Percentiles rank a stretch among this genome's conserved stretches.
Conservation (phyloP, 129 eudicot genomes). For the Saposhnikovia divaricata region DNA sequence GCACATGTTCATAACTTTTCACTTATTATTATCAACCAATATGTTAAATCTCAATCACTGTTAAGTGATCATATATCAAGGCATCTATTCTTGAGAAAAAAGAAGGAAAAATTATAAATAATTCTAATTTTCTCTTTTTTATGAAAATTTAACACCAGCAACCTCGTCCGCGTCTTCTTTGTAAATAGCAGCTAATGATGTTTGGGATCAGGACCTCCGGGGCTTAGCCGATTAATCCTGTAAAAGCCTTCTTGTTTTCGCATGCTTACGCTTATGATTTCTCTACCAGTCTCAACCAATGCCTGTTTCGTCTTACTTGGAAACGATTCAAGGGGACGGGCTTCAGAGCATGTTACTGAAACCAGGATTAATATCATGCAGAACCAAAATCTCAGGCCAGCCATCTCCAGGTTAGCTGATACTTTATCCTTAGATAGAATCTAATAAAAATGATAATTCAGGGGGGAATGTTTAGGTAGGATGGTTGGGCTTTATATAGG, state of each 20-base stretch:
- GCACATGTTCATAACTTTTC: neutral
- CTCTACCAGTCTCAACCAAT: conserved; percentile 12
- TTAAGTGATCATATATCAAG: neutral
- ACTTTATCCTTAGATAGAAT: neutral
- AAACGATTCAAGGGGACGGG: conserved; percentile 9
- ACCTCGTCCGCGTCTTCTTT: neutral
- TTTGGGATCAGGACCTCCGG: conserved; percentile 23
- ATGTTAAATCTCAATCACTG: neutral
- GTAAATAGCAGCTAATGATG: conserved; percentile 11
- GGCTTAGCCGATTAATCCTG: conserved; percentile 8
- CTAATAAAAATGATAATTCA: neutral
- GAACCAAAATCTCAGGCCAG: conserved; percentile 13
- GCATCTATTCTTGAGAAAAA: neutral
- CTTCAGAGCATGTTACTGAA: neutral
- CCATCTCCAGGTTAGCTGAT: neutral
- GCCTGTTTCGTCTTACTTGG: conserved; percentile 1
- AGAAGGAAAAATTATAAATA: neutral
- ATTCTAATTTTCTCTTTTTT: neutral
- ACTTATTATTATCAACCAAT: neutral
- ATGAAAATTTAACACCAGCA: neutral
- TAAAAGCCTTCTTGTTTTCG: neutral
- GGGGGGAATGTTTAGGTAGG: neutral
- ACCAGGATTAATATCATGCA: conserved; percentile 3
- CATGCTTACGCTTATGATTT: conserved; percentile 8
- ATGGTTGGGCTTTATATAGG: conserved; percentile 9